These are phyloP conservation scores for Colletotrichum orchidophilum DNA, from an alignment of 2,329 filamentous ascomycete species.

Conservation along the genomic window DNA sequence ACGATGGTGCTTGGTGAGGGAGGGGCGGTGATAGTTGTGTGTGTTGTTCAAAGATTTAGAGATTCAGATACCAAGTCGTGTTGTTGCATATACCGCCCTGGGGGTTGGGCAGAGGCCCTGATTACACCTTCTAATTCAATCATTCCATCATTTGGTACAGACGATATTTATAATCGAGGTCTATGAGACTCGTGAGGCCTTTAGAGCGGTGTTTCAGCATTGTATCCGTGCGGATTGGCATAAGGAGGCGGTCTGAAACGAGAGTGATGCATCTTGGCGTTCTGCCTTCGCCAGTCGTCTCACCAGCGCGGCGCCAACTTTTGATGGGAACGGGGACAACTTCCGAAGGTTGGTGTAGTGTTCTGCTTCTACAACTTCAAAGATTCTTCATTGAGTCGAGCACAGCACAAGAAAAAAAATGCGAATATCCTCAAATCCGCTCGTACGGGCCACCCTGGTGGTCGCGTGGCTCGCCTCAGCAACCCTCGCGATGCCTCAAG, in stretches of 20 bases:
- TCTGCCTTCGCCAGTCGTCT: background rate
- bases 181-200: background rate
- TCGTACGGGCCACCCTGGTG: background rate
- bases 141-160: background rate
- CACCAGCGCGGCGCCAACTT: background rate
- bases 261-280: constrained; percentile 26
- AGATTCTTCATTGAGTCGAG: too few relatives aligned
- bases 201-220: background rate
- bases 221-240: background rate
- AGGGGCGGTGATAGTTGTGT: background rate
- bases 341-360: background rate
- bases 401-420: background rate
- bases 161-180: too few relatives aligned
- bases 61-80: constrained; percentile 16
- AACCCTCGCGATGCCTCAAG: constrained; percentile 5
- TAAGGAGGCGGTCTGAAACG: constrained; percentile 20
- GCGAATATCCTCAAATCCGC: constrained; percentile 8
- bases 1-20: background rate
- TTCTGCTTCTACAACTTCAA: background rate
- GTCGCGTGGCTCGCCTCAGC: constrained; percentile 17
- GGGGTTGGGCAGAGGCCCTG: background rate
- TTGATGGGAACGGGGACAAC: background rate
- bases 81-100: constrained; percentile 12
- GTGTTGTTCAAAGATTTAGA: background rate
- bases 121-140: constrained; percentile 4